Conservation (phyloP, 805 yeast species). For the Pichia gijzeniarum region DNA sequence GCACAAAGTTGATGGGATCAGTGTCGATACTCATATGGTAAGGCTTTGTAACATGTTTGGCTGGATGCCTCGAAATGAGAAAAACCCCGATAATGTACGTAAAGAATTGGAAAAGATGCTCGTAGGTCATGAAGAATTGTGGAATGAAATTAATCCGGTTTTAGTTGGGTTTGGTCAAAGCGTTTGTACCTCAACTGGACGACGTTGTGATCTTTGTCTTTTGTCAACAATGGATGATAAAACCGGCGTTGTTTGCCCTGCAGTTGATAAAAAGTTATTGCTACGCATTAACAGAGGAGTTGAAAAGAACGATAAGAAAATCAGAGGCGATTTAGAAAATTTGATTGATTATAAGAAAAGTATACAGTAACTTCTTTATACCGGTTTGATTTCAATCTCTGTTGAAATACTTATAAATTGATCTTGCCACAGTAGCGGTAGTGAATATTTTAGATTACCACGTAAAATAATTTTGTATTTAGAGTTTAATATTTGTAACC, state of each 20-base stretch:
- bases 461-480: constrained; percentile 26
- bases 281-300: constrained; percentile 26
- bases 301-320: constrained; percentile 19
- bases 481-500: constrained; percentile 25
- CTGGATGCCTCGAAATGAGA: constrained; percentile 52
- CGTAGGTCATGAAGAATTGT: constrained; percentile 47
- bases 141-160: constrained; percentile 82
- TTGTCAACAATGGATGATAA: constrained; percentile 23
- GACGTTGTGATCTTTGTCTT: constrained; percentile 66
- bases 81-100: constrained; percentile 74
- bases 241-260: constrained; percentile 44
- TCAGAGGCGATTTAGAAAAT: constrained; percentile 39
- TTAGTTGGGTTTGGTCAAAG: constrained; percentile 93
- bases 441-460: constrained; percentile 28
- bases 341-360: constrained; percentile 31
- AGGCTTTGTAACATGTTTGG: constrained; percentile 73
- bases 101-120: constrained; percentile 65
- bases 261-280: constrained; percentile 43
- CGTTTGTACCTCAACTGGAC: constrained; percentile 66
- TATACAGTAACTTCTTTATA: background rate
- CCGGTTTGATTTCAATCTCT: constrained; percentile 19
- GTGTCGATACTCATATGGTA: constrained; percentile 89
- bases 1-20: constrained; percentile 74
- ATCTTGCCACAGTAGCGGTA: constrained; percentile 23
- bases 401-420: constrained; percentile 28